Evolutionary conservation across 1,284 basidiomycete genomes (phyloP), one percentile per base, ranked within the genome.

Genomic region (Ceratobasidium papillatum): DNA sequence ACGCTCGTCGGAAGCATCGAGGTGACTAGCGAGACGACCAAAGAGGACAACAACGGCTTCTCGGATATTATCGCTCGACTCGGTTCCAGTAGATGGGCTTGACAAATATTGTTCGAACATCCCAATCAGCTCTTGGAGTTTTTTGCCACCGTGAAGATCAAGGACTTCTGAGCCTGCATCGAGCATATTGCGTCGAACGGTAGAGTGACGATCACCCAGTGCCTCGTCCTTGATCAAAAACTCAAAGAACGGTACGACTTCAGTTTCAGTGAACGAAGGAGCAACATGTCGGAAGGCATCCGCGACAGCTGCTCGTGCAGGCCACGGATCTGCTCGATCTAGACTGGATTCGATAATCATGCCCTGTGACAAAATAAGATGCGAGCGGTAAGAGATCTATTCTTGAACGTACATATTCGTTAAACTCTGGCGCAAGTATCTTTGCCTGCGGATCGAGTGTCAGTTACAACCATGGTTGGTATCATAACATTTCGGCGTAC

Each of bases 1-100:
- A 0, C 95, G 90, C 14, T 85, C 76, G 81, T 98, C 95, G 0
- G 87, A 87, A 5, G 90, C 83, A 52, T 93, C 89, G 43, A 99
- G 86, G 83, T 99, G 96, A 25, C 93, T 87, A 8, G 97, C 98
- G 2, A 96, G 89, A 34, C 96, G 91, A 77, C 98, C 98, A 77
- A 99, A 94, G 17, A 99, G 86, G 79, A 99, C 95, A 75, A 99
- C 94, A 1, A 97, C 91, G 0, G 96, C 95, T 81, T 99, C 97
- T 78, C 97, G 95, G 82, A 98, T 93, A 77, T 91, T 89, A 82
- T 98, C 96, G 3, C 89, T 89, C 0, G 89, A 87, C 79, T 95
- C 93, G 22, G 89, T 91, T 0, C 89, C 87, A 2, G 89, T 83
- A 58, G 85, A 86, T 0, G 89, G 83, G n/a, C 86, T 84, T 0